Evolutionary conservation across 768 basidiomycete genomes (phyloP), one percentile per base, ranked within the genome.

Genomic region (Symmetrospora coprosmae): DNA sequence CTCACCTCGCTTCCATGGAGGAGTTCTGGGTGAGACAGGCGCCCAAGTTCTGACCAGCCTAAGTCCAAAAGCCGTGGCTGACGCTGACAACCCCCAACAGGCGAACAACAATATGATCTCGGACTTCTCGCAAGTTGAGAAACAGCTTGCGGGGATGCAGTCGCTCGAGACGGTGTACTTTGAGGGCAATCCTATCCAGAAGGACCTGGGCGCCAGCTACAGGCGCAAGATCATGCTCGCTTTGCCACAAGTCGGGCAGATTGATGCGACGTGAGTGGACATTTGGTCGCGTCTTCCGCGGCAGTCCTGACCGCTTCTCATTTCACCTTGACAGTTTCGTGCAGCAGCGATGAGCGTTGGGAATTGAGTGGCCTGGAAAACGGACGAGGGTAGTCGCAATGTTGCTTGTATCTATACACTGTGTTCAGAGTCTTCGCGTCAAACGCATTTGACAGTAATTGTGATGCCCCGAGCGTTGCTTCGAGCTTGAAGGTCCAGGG

Each of bases 111-210:
- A 99, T 73, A 76, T 82, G 68, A 85, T 99, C 40, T 75, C 81
- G 2, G 79, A 82, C 62, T 74, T 96, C 7, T 76, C 73, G 7
- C 76, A 79, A 2, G 74, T 97, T 5, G 84, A 85, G 35, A 71
- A 76, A 0, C 78, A 91, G 70, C 78, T 92, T 1, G 74, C 74
- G 17, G 74, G 78, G 13, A 75, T 87, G 30, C 48, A 73, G 6
- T 77, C 81, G 0, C 77, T 99, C 13, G 78, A 83, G 70, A 99
- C 94, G 1, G 77, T 99, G 6, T 99, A 99, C 71, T 80, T 99
- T 25, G 94, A 99, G 74, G 84, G 81, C 4, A 99, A 99, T 69
- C 94, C 94, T 2, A 85, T 88, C 65, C 90, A 99, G 70, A 77
- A 72, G 43, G 77, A 76, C 14, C 87, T 96, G 68, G 83, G 80